Evolutionary conservation across 768 basidiomycete species (phyloP).

Genomic region (Agrocybe praecox): DNA sequence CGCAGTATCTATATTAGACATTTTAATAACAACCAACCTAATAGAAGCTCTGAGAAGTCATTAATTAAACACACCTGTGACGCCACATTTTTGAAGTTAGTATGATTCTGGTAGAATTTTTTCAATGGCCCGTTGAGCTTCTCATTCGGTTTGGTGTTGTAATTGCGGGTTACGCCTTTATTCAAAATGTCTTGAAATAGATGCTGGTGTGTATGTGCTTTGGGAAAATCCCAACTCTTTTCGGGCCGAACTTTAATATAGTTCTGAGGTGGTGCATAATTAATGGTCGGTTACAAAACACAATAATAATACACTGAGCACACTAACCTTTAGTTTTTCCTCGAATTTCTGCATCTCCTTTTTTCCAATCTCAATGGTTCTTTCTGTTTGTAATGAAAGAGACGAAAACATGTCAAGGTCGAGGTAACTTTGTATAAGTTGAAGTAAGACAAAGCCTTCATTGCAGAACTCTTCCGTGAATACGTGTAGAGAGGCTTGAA

Average conservation of each 20-base stretch:
- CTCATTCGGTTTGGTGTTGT: slow-evolving; percentile 34
- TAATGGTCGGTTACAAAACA: neutral
- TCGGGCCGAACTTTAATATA: slow-evolving; percentile 6
- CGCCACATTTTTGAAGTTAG: slow-evolving; percentile 34
- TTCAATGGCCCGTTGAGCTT: slow-evolving; percentile 32
- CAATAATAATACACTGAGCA: neutral
- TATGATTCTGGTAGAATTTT: slow-evolving; percentile 24
- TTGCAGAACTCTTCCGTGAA: slow-evolving; percentile 8
- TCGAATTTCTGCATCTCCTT: slow-evolving; percentile 9
- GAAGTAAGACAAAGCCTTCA: slow-evolving; percentile 2
- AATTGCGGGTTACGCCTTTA: slow-evolving; percentile 31
- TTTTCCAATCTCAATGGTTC: slow-evolving; percentile 1
- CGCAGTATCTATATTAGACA: neutral
- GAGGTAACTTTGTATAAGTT: slow-evolving; percentile 9
- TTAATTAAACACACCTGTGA: slow-evolving; percentile 28
- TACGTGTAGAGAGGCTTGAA: slow-evolving; percentile 26
- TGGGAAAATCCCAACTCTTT: slow-evolving; percentile 37
- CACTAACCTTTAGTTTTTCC: slow-evolving; percentile 21
- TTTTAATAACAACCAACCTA: too few species aligned
- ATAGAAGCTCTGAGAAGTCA: too few species aligned
- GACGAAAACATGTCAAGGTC: slow-evolving; percentile 18
- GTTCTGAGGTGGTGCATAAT: neutral
- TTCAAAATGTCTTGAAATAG: slow-evolving; percentile 26
- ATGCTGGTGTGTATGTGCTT: slow-evolving; percentile 33
- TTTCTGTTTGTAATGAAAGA: slow-evolving; percentile 7